Evolutionary conservation across 306 rosid genomes (phyloP).

Genomic region (Acacia crassicarpa): DNA sequence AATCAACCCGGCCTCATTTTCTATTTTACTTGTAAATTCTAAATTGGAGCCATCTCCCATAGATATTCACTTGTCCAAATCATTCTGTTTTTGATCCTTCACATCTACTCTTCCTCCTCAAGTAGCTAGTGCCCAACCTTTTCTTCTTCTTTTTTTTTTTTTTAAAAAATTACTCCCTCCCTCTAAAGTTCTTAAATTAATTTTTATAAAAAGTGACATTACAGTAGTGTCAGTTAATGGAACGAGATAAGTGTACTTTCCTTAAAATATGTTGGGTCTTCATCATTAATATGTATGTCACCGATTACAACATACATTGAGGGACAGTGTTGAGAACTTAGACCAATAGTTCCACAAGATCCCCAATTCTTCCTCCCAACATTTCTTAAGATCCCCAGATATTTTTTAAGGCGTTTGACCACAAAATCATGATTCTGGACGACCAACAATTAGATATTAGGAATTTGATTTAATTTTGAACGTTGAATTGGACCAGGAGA

Average conservation of each 20-base stretch:
- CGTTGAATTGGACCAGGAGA: slow-evolving; percentile 33
- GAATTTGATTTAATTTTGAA: background rate
- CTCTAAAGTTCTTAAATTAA: background rate
- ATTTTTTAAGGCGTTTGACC: slow-evolving; percentile 46
- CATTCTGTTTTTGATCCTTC: background rate
- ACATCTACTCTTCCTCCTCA: background rate
- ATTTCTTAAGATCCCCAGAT: slow-evolving; percentile 37
- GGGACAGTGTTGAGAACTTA: slow-evolving; percentile 24
- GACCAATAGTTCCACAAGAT: slow-evolving; percentile 42
- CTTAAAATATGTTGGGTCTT: background rate
- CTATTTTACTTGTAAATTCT: background rate
- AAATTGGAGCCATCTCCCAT: background rate
- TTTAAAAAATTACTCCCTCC: no score
- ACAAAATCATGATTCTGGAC: slow-evolving; percentile 35
- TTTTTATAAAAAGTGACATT: background rate
- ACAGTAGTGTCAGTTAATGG: background rate
- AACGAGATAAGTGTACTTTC: background rate
- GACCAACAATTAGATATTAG: slow-evolving; percentile 37
- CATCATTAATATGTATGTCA: background rate
- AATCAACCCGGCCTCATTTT: background rate
- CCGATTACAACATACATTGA: slow-evolving; percentile 6
- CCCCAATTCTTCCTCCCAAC: background rate
- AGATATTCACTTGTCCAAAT: slow-evolving; percentile 2
- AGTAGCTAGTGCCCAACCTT: background rate
- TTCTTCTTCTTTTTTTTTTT: background rate